Base-by-base conservation (phyloP, 2,329 filamentous ascomycete genomes). In the Hypoxylon sp. region DNA sequence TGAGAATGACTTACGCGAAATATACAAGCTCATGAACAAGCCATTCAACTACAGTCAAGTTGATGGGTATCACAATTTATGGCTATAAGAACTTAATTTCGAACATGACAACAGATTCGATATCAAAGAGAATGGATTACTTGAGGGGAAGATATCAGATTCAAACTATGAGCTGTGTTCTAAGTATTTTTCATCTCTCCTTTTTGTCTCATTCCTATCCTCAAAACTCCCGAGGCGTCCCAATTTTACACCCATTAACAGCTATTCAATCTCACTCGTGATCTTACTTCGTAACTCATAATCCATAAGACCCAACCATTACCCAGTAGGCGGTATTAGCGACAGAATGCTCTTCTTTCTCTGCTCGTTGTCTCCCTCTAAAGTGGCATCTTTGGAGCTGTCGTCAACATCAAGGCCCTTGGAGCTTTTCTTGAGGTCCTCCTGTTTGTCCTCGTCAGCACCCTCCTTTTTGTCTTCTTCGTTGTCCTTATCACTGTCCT, bases 381-480 rank as follows among this genome's bases (percentile, higher is more conserved):
- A 71, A 30, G 75, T 77, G 34, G 75, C 74, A 61, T 77, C 75
- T 61, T 76, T 77, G 61, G 74, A 73, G 54, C 70, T 73, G 72
- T 78, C 30, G 71, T 82, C 63, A 73, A 81, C 37, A 74, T 87
- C 46, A 70, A 78, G 27, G 34, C 78, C 55, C 75, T 78, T 12
- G 32, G 70, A 39, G 74, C 77, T 2, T 73, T 81, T 29, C 73
- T 81, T 29, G 83, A 83, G 3, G 59, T 71, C 58, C 32, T 66
- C 61, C 52, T 75, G 72, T 9, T 71, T 70, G 4, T 69, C 65
- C n/a, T 71, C 72, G 29, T 51, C 73, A 55, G 45, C 76, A 2
- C 54, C 50, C 25, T 63, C 52, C 2, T 63, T 25, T 25, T 75
- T 73, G 2, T 74, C 68, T 2, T 56, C 63, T 1, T 61, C 55